Evolutionary conservation across 192 early-diverging fungal genomes (phyloP), one percentile per base, ranked within the genome.

Genomic region (Linnemannia exigua): DNA sequence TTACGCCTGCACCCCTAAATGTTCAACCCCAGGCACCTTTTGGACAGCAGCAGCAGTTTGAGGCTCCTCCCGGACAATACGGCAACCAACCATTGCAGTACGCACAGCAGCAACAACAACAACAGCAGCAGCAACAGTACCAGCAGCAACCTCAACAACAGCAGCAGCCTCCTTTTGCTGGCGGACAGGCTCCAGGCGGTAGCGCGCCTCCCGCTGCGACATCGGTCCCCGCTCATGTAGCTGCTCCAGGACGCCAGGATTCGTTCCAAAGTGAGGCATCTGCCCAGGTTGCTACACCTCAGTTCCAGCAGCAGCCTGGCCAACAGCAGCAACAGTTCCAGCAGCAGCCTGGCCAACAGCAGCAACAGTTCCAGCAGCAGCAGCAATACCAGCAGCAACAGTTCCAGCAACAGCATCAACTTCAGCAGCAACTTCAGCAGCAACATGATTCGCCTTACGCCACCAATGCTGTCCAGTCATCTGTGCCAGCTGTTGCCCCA

Each of bases 391-490:
- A 52, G 17, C 72, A 74, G 33, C 51, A 74, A 2, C 72, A 74
- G 0, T 1, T 14, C 35, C 66, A 67, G 35, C 67, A 68, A 5
- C 31, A 68, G 9, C 67, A 68, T 14, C 15, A 15, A 17, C 33
- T 9, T 0, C 70, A 72, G 16, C 71, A 63, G 17, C 78, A 79
- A 25, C 41, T 35, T 1, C 37, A 78, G 8, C 79, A 80, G 58
- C 79, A 71, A 20, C 79, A 80, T 28, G 63, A 73, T 46, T 47
- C 71, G 47, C 46, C 48, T 9, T 37, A 68, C 28, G 36, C 67
- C 67, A 33, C 67, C 36, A 37, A 68, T 20, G 67, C 67, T 37
- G 67, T 37, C 36, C 68, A 71, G 25, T 36, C 68, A 28, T 17
- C 36, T n/a, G 35, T 66, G 31, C 19, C 70, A 63, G 51, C 77